Evolutionary conservation across 2,329 filamentous ascomycete genomes (phyloP).

Genomic region (Arthrocladium fulminans): DNA sequence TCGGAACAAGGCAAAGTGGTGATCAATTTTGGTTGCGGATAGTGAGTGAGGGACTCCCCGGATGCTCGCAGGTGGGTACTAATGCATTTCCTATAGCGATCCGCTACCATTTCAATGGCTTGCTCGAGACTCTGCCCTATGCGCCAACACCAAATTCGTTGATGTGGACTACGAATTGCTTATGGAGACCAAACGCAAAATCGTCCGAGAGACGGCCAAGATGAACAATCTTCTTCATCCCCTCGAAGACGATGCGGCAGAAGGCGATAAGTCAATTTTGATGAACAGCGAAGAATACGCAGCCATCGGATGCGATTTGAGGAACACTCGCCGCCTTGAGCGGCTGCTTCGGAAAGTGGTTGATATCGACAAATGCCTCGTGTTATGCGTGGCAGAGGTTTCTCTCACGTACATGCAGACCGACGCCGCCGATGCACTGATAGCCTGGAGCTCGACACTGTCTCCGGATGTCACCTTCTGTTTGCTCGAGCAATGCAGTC

Average conservation of each 20-base stretch:
- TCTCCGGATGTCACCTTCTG: slow-evolving; percentile 74
- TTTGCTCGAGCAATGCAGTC: slow-evolving; percentile 76
- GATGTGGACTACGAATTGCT: slow-evolving; percentile 22
- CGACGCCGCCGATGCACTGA: slow-evolving; percentile 60
- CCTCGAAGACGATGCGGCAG: slow-evolving; percentile 22
- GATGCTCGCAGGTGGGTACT: not conserved
- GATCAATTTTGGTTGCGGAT: slow-evolving; percentile 22
- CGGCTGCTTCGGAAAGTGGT: slow-evolving; percentile 51
- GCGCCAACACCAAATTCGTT: slow-evolving; percentile 19
- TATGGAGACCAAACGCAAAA: slow-evolving; percentile 22
- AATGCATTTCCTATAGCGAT: slow-evolving; percentile 51
- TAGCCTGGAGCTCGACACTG: slow-evolving; percentile 67
- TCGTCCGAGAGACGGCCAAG: slow-evolving; percentile 19
- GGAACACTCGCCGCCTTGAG: slow-evolving; percentile 55
- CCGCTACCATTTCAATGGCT: slow-evolving; percentile 79
- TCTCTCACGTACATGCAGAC: slow-evolving; percentile 85
- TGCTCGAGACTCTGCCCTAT: slow-evolving; percentile 50
- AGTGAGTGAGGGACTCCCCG: slow-evolving; percentile 19
- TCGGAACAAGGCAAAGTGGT: slow-evolving; percentile 27
- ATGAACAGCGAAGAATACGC: slow-evolving; percentile 20
- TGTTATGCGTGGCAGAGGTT: slow-evolving; percentile 82
- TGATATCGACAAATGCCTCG: slow-evolving; percentile 48
- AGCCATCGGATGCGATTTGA: slow-evolving; percentile 38
- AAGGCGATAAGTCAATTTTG: slow-evolving; percentile 42
- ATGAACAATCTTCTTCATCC: slow-evolving; percentile 34